Evolutionary conservation across 805 yeast species (phyloP).

Genomic region (Ogataea naganishii): DNA sequence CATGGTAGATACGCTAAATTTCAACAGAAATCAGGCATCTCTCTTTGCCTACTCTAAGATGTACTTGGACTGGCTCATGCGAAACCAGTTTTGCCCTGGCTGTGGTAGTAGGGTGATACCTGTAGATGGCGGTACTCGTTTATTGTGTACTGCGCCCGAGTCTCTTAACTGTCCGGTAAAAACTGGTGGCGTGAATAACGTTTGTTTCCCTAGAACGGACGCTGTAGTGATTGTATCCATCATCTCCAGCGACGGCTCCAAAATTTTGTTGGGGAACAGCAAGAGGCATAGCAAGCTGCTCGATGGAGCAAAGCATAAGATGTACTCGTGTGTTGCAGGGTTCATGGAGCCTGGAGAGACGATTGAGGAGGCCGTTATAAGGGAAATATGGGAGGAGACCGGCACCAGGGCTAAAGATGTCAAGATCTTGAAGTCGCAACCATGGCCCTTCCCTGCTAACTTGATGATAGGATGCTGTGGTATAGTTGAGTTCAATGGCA

Average conservation of each 20-base stretch:
- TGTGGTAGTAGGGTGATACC: conserved; percentile 66
- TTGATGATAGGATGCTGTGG: conserved; percentile 91
- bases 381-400: conserved; percentile 95
- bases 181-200: conserved; percentile 50
- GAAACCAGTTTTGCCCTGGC: conserved; percentile 75
- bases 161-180: conserved; percentile 30
- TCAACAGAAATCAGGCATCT: conserved; percentile 42
- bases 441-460: conserved; percentile 97
- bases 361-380: conserved; percentile 74
- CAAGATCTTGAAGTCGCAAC: conserved; percentile 66
- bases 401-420: conserved; percentile 63
- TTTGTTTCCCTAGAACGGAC: conserved; percentile 88
- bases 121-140: conserved; percentile 59
- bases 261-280: conserved; percentile 63
- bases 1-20: conserved; percentile 14
- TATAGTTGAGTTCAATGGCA: conserved; percentile 60
- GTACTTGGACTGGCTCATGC: conserved; percentile 76
- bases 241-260: conserved; percentile 48
- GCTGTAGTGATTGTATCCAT: conserved; percentile 81
- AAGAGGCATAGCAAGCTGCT: conserved; percentile 41
- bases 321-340: conserved; percentile 89
- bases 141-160: conserved; percentile 38
- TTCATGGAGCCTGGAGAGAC: conserved; percentile 95
- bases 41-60: conserved; percentile 74
- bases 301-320: conserved; percentile 17